Evolutionary conservation across 768 basidiomycete species (phyloP).

Genomic region (Phylloporus rhodoxanthus): DNA sequence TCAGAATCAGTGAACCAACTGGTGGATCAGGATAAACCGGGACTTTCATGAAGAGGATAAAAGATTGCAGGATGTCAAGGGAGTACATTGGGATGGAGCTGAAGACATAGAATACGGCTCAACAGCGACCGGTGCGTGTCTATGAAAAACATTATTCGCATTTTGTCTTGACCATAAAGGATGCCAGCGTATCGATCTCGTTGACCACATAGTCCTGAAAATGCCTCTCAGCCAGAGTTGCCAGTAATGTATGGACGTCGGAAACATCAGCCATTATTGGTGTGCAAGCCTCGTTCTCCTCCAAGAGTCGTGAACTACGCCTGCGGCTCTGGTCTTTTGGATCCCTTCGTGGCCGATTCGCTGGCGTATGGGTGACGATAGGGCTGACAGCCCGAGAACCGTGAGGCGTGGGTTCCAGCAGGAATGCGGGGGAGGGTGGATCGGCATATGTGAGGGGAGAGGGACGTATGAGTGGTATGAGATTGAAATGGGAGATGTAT

Average conservation of each 20-base stretch:
- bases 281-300: slow-evolving; percentile 53
- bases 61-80: slow-evolving; percentile 2
- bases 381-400: slow-evolving; percentile 50
- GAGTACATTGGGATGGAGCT: slow-evolving; percentile 14
- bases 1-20: background rate
- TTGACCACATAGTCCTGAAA: slow-evolving; percentile 57
- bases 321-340: slow-evolving; percentile 53
- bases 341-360: slow-evolving; percentile 69
- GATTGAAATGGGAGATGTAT: slow-evolving; percentile 68
- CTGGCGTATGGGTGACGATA: slow-evolving; percentile 42
- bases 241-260: slow-evolving; percentile 63
- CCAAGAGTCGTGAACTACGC: slow-evolving; percentile 66
- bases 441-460: slow-evolving; percentile 61
- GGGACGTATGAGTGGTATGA: slow-evolving; percentile 65
- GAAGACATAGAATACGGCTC: slow-evolving; percentile 6
- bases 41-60: background rate
- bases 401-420: slow-evolving; percentile 46
- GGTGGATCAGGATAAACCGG: background rate
- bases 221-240: slow-evolving; percentile 66
- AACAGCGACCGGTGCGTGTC: slow-evolving; percentile 16
- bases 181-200: slow-evolving; percentile 77
- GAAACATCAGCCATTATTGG: slow-evolving; percentile 66
- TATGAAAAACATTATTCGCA: slow-evolving; percentile 33
- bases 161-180: slow-evolving; percentile 72
- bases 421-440: slow-evolving; percentile 61